Base-by-base conservation (phyloP, 192 early-diverging fungal genomes). In the Coemansia asiatica region DNA sequence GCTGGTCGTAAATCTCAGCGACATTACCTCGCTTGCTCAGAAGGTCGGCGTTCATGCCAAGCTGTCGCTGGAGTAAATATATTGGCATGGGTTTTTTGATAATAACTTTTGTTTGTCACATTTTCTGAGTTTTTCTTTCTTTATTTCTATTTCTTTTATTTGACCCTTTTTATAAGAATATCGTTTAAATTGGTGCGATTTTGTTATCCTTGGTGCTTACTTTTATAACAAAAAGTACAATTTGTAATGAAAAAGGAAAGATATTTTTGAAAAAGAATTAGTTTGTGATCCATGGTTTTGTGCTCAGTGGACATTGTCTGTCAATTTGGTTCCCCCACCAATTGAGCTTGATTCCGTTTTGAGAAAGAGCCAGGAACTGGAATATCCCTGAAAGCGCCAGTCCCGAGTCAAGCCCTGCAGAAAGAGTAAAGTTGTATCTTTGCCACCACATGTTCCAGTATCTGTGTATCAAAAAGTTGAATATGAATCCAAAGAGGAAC, bases 391-490 rank as follows among this genome's bases (percentile, higher is more conserved):
- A 77, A 15, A 85, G 65, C 12, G 81, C 81, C 47, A 83, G 66
- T 3, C 87, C 87, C 13, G 84, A 72, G 53, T 89, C 86, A 36
- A 89, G 71, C 0, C 83, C 88, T 0, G 84, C 88, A 4, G 83
- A 81, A 1, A 87, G 67, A 3, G 85, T 82, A 75, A 83, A 83
- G 69, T 75, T 79, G 68, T 83, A 78, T 68, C 68, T 74, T 68
- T 84, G 71, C 77, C 85, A 95, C 90, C 89, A 93, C 29, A 63
- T 76, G 36, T 84, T 79, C 73, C 79, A 79, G 56, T 85, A 83
- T 40, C 87, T 74, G 72, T 88, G 86, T 67, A 91, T 84, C 50
- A 81, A 74, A 69, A 84, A 90, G 72, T 91, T 91, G 71, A 89
- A 89, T 49, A 90, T 48, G 58, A 91, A 88, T 0, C 86, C 87